A percentile compares a stretch with the other conserved stretches of the same genome.
These are phyloP conservation scores for Cytospora leucostoma DNA, from an alignment of 2,329 filamentous ascomycete genomes.

Conservation along the genomic window DNA sequence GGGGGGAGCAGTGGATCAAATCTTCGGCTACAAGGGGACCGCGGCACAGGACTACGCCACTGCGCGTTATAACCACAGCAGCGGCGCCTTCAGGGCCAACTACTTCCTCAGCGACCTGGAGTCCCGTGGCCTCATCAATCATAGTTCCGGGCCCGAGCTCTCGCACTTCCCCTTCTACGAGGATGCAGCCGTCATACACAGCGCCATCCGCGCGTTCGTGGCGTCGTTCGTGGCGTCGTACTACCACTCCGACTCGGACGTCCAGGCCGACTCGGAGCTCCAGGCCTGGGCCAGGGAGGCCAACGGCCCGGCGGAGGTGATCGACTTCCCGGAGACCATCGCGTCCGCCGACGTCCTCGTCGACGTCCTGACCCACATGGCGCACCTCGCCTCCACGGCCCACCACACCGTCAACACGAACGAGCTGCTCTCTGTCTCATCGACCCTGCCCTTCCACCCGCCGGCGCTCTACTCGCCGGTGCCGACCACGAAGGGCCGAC, in stretches of 20 bases:
- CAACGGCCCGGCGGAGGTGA: slow-evolving; percentile 37
- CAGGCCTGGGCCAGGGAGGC: slow-evolving; percentile 48
- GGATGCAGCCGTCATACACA: slow-evolving; percentile 42
- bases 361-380: slow-evolving; percentile 45
- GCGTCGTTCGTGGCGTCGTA: slow-evolving; percentile 46
- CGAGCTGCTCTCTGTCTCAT: slow-evolving; percentile 39
- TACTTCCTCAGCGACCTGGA: slow-evolving; percentile 44
- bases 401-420: slow-evolving; percentile 49
- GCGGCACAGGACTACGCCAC: slow-evolving; percentile 35
- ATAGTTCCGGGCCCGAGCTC: slow-evolving; percentile 38
- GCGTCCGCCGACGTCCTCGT: slow-evolving; percentile 37
- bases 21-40: slow-evolving; percentile 37
- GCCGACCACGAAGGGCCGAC: slow-evolving; percentile 42
- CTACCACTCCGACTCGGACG: slow-evolving; percentile 39
- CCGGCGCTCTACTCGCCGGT: slow-evolving; percentile 42
- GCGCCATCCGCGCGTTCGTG: slow-evolving; percentile 43
- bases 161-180: slow-evolving; percentile 48
- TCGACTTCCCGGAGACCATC: slow-evolving; percentile 44
- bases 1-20: slow-evolving; percentile 37
- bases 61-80: slow-evolving; percentile 34
- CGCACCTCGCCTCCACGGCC: slow-evolving; percentile 39
- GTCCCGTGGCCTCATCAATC: slow-evolving; percentile 44
- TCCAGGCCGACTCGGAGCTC: slow-evolving; percentile 44
- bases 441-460: slow-evolving; percentile 45
- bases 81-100: slow-evolving; percentile 40